Conservation (phyloP, 495 filamentous ascomycete genomes). For the Aspergillus coremiiformis region DNA sequence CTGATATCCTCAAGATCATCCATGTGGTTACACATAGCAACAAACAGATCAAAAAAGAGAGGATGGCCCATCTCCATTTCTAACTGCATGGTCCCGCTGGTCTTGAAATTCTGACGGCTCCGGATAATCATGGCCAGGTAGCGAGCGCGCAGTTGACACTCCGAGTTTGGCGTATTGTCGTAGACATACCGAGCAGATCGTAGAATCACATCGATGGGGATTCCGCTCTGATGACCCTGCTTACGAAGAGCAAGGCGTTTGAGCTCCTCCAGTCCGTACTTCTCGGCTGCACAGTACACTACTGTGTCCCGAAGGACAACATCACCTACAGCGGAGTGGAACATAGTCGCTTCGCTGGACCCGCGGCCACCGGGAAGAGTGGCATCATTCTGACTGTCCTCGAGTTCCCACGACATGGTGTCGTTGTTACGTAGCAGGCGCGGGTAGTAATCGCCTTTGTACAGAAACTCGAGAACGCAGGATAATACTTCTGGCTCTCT, state of each 20-base stretch:
- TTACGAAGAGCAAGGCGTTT: constrained; percentile 84
- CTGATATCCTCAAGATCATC: constrained; percentile 71
- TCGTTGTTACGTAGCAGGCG: constrained; percentile 44
- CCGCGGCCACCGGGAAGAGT: constrained; percentile 46
- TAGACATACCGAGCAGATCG: constrained; percentile 88
- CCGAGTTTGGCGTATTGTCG: constrained; percentile 84
- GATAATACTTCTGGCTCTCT: constrained; percentile 60
- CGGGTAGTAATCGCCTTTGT: constrained; percentile 65
- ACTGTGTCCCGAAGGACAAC: constrained; percentile 80
- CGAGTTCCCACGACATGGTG: constrained; percentile 58
- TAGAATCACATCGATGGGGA: constrained; percentile 80
- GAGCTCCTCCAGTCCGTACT: constrained; percentile 77
- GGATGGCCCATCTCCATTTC: constrained; percentile 90
- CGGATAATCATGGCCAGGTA: constrained; percentile 92
- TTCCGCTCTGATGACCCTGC: constrained; percentile 80
- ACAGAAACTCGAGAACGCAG: constrained; percentile 61
- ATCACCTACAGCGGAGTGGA: constrained; percentile 57
- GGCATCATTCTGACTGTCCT: constrained; percentile 45
- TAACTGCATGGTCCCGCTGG: constrained; percentile 92
- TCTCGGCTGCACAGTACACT: constrained; percentile 85
- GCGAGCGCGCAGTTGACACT: constrained; percentile 84
- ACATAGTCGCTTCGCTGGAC: constrained; percentile 68
- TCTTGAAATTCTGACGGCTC: constrained; percentile 89
- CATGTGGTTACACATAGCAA: constrained; percentile 94
- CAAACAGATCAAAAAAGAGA: constrained; percentile 95